Conservation (phyloP, 73 alveolate genomes). For the Effrenium voratum region DNA sequence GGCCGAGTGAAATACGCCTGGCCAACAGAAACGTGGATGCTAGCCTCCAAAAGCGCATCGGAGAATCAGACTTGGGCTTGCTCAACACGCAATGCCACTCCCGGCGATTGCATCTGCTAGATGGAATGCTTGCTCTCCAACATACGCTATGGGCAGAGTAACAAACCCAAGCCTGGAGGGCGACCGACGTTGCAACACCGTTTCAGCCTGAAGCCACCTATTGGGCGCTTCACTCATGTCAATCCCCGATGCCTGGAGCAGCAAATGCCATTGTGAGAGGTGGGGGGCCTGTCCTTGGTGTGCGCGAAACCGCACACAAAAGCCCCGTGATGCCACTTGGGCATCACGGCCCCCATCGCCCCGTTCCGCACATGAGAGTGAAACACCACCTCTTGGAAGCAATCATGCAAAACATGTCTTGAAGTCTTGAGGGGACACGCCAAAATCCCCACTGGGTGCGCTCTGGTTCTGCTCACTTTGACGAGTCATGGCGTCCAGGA, state of each 20-base stretch:
- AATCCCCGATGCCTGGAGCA: slow-evolving; percentile 8
- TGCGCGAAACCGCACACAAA: neutral
- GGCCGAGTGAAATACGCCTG: too few species aligned
- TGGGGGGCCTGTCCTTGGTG: neutral
- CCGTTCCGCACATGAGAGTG: neutral
- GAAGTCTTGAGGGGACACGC: neutral
- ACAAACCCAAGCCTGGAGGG: neutral
- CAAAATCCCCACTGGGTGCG: neutral
- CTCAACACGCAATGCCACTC: neutral
- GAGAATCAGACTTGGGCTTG: too few species aligned
- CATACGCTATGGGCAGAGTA: neutral
- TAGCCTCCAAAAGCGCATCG: too few species aligned
- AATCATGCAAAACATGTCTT: neutral
- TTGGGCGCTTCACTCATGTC: neutral
- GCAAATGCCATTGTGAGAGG: slow-evolving; percentile 52
- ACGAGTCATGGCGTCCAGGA: too few species aligned
- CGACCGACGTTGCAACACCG: neutral
- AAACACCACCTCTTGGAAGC: neutral
- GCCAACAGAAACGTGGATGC: too few species aligned
- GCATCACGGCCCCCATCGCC: neutral
- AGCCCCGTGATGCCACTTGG: neutral
- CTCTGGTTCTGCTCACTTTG: too few species aligned
- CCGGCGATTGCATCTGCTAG: neutral
- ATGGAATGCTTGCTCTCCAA: neutral
- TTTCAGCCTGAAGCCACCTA: neutral